Base-by-base conservation (phyloP, 352 stramenopile genomes). In the Phytophthora fragariaefolia region DNA sequence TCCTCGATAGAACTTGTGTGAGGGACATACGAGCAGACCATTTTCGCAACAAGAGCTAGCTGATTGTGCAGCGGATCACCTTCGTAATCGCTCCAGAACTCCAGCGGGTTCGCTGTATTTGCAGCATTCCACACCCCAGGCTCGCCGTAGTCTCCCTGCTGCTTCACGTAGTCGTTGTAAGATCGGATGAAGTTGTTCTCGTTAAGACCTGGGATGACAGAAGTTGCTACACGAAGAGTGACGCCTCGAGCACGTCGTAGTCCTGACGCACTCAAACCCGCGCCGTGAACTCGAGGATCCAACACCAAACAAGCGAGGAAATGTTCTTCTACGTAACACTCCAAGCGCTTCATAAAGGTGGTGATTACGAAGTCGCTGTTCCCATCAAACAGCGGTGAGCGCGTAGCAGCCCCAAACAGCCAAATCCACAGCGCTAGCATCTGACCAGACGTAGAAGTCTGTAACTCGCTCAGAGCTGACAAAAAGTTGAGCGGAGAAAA, bases 141-240 rank as follows among this genome's bases (percentile, higher is more conserved):
- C 22, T 81, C 73, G 27, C 70, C 58, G 22, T 79, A 81, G 27
- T 76, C 70, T 15, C 65, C 73, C 42, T 78, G 62, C 48, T 74
- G 47, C 60, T 81, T 81, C 66, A 77, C 66, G 40, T 74, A 81
- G 46, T 81, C 73, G 46, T 79, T 81, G 63, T 77, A 81, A 43
- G 73, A 78, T 9, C 70, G 73, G 27, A 81, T 60, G 27, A 81
- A 81, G 34, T 68, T 72, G 17, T 65, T 74, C 28, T 81, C 73
- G 34, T 78, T 64, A 12, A 81, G 62, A 4, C 46, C 20, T 4
- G 70, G 66, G 24, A 78, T 20, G 15, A 78, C 42, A 17, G 54
- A 10, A 10, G 28, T 40, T 6, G 69, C 73, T 34, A 81, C 53
- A 45, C 70, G 61, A 48, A 81, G 54, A 8, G 69, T 52, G 6